Evolutionary conservation across 1,139 yeast species (phyloP), one percentile per base, ranked within the genome.

Genomic region (Suhomyces yuchorum): DNA sequence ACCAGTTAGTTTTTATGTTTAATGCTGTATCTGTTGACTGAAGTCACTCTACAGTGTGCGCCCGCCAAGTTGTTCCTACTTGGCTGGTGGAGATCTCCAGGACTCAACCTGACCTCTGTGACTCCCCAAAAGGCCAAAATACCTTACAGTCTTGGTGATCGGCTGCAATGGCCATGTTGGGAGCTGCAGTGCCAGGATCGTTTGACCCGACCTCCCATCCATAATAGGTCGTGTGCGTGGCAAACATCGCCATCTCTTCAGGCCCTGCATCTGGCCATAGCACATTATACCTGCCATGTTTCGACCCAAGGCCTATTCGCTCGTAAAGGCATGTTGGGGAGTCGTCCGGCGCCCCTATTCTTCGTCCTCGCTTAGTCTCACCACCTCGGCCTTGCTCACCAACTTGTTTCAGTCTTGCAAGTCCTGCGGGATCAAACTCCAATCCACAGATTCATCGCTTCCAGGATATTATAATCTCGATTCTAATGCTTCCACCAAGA

Each of bases 361-460:
- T 8, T 37, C 38, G 2, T 18, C 48, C 4, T 37, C 48, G 2
- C 42, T 48, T 8, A 44, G 42, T 14, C 44, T 48, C 7, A 43
- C 51, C 12, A 45, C 52, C 3, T 52, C 55, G 3, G 49, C 57
- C 2, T 41, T 56, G 7, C 51, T 56, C 11, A 51, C 56, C 6
- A 55, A 54, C 37, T 45, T 57, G 4, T 52, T 52, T 35, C 56
- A 56, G 33, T 55, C 60, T 28, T 65, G 62, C 50, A 56, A 55
- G 19, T 70, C 83, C 2, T 84, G 89, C 65, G 88, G 88, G 33
- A 66, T 81, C 7, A 62, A 64, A 18, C 66, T 83, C 19, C 88
- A 84, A 56, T 58, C 60, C 14, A 53, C 50, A 1, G 66, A 73
- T 42, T 60, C 71, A 1, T 45, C 50, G 0, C 54, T 58, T 24